Conservation (phyloP, 805 yeast genomes). For the Scheffersomyces amazonensis region DNA sequence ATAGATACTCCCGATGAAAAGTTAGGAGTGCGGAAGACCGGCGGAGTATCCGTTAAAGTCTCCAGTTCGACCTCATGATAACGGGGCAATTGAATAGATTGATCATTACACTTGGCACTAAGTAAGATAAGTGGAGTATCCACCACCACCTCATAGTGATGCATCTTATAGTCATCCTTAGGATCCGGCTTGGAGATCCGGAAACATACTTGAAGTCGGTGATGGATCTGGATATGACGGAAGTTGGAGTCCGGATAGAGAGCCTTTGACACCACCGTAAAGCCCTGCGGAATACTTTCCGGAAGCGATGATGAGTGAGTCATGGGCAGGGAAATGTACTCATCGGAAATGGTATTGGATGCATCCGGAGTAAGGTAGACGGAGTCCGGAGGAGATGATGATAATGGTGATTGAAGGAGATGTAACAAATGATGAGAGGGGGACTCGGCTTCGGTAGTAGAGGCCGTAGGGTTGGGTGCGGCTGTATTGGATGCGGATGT, state of each 20-base stretch:
- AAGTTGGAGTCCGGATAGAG: conserved; percentile 65
- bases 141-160: conserved; percentile 76
- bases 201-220: conserved; percentile 67
- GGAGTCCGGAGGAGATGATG: conserved; percentile 10
- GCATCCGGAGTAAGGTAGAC: conserved; percentile 24
- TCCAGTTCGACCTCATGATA: conserved; percentile 26
- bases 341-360: conserved; percentile 29
- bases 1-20: conserved; percentile 31
- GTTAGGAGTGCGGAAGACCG: conserved; percentile 38
- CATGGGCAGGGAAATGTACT: too few relatives aligned
- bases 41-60: conserved; percentile 8
- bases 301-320: conserved; percentile 7
- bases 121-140: conserved; percentile 66
- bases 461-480: conserved; percentile 2
- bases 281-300: conserved; percentile 34
- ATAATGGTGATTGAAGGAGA: background rate
- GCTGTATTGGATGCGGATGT: conserved; percentile 17
- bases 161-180: conserved; percentile 43
- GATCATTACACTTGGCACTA: conserved; percentile 41
- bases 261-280: conserved; percentile 32
- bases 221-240: conserved; percentile 60
- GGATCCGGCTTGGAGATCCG: conserved; percentile 65
- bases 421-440: background rate
- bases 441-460: background rate
- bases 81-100: conserved; percentile 37